Percentiles rank a stretch among this genome's conserved stretches.
Conservation (phyloP, 306 rosid species). For the Trifolium dubium region DNA sequence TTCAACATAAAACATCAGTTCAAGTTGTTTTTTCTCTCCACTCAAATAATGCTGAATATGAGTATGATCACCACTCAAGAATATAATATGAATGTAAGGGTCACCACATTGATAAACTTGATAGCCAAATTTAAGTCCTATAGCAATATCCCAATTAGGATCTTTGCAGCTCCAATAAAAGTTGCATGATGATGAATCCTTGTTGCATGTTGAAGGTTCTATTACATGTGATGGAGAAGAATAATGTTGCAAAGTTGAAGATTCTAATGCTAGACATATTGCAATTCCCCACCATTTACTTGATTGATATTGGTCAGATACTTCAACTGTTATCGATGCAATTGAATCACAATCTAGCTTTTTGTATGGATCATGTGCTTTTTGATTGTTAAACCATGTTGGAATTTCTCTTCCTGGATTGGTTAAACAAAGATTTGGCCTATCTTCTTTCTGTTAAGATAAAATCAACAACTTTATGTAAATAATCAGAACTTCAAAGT, state of each 20-base stretch:
- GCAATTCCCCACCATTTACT: constrained; percentile 33
- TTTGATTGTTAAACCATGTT: constrained; percentile 33
- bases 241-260: not conserved
- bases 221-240: constrained; percentile 8
- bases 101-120: constrained; percentile 7
- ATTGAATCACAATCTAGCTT: not conserved
- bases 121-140: not conserved
- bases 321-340: constrained; percentile 7
- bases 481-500: not conserved
- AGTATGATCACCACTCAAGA: not conserved
- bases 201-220: not conserved
- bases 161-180: constrained; percentile 25
- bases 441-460: not conserved
- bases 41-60: constrained; percentile 6
- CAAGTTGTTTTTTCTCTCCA: constrained; percentile 4
- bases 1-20: constrained; percentile 32
- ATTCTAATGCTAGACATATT: constrained; percentile 30
- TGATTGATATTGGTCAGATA: not conserved
- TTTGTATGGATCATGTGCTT: constrained; percentile 15
- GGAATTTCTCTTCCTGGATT: constrained; percentile 18
- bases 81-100: not conserved
- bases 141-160: constrained; percentile 16
- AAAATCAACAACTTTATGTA: not conserved
- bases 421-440: not conserved
- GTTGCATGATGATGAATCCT: not conserved